phyloP scores from a whole-genome alignment of 257 asterid species.

The Penstemon newberryi region DNA sequence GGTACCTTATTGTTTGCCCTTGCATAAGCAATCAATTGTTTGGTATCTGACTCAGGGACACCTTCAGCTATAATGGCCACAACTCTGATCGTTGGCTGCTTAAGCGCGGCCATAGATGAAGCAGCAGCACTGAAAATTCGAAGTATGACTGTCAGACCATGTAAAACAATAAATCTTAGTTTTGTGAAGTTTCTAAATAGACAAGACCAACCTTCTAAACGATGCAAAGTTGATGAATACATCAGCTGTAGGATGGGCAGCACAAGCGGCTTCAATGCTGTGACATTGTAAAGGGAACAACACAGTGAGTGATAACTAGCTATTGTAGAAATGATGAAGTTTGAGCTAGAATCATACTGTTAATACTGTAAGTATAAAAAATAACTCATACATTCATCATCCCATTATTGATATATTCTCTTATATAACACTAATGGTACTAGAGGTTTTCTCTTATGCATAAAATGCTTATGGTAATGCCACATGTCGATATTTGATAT shows the following conservation, averaged over 20 bases:
- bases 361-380: no score
- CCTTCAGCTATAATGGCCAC: slow-evolving; percentile 99
- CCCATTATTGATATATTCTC: neutral
- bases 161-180: slow-evolving; percentile 21
- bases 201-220: slow-evolving; percentile 75
- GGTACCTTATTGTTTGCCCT: slow-evolving; percentile 92
- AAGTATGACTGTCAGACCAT: slow-evolving; percentile 22
- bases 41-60: slow-evolving; percentile 93
- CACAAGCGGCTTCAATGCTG: slow-evolving; percentile 94
- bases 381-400: neutral
- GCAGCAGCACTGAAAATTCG: slow-evolving; percentile 88
- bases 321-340: neutral
- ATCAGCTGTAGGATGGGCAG: slow-evolving; percentile 97
- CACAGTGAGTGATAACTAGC: slow-evolving; percentile 8
- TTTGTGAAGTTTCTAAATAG: slow-evolving; percentile 3
- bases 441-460: neutral
- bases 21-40: slow-evolving; percentile 95
- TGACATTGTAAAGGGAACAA: neutral
- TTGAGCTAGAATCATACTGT: slow-evolving; percentile 9
- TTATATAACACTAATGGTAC: neutral
- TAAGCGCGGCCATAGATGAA: slow-evolving; percentile 93
- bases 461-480: neutral
- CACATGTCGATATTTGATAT: slow-evolving; percentile 11
- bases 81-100: slow-evolving; percentile 95
- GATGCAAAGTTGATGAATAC: slow-evolving; percentile 99